phyloP scores from a whole-genome alignment of 352 stramenopile species.

The Pythium volutum region DNA sequence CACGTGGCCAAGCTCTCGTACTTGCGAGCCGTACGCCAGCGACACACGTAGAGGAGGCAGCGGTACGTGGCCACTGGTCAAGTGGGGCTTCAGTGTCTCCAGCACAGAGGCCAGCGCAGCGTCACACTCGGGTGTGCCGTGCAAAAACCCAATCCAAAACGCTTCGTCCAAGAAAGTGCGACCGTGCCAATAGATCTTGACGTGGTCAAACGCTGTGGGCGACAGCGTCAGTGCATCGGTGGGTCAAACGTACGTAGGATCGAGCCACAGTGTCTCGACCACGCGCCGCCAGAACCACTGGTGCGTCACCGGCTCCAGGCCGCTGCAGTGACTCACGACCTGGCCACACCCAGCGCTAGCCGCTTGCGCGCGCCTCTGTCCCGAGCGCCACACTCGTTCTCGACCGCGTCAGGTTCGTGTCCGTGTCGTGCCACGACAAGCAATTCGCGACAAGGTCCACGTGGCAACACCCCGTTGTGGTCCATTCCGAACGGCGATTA shows the following conservation, averaged over 20 bases:
- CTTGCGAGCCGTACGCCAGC: too few relatives aligned
- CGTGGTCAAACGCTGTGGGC: not conserved
- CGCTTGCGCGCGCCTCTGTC: not conserved
- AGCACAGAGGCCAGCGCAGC: not conserved
- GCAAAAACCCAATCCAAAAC: not conserved
- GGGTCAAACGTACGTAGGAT: not conserved
- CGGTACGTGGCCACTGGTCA: too few relatives aligned
- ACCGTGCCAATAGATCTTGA: not conserved
- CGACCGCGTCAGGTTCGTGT: too few relatives aligned
- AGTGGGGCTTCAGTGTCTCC: not conserved
- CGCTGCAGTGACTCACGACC: constrained; percentile 5
- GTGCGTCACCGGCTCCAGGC: too few relatives aligned
- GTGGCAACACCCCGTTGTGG: not conserved
- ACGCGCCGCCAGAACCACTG: not conserved
- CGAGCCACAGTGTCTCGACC: not conserved
- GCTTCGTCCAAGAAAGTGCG: not conserved
- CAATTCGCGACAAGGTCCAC: not conserved
- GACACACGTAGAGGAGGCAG: too few relatives aligned
- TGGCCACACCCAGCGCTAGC: not conserved
- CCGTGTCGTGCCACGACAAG: not conserved
- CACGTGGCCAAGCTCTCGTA: not conserved
- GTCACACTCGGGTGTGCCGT: not conserved
- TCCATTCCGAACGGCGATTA: not conserved
- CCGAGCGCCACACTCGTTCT: too few relatives aligned
- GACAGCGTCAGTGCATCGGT: not conserved